Evolutionary conservation across 345 rosid species (phyloP), one percentile per base, ranked within the genome.

Genomic region (Physaria fendleri): DNA sequence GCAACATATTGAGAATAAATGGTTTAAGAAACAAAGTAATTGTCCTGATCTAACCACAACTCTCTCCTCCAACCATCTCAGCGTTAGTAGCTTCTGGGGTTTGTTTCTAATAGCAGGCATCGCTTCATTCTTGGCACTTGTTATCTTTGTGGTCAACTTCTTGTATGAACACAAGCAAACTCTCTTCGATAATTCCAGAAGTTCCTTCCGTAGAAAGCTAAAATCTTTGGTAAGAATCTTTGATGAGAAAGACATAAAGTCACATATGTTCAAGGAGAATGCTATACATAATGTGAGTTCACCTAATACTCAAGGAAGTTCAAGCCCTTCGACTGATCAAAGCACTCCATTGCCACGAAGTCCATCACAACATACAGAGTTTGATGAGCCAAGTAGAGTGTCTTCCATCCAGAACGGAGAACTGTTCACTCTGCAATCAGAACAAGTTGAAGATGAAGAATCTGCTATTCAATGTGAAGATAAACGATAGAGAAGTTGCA

Each of bases 51-150:
- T 30, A 21, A 30, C 3, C 8, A 22, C 53, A 4, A 0, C 33
- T 8, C 64, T 59, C 18, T 62, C 73, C 1, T 62, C 77, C 2
- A 58, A 68, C 25, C 66, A 72, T 30, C 81, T 79, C 8, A 59
- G 63, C 5, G 49, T 77, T 1, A 33, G 66, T 23, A 74, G 73
- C 74, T 82, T 82, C 14, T 73, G 72, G 38, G 87, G 80, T 5
- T 71, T 82, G 2, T 82, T 79, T 56, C 23, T 82, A 61, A 52
- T 82, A 54, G 65, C 74, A 12, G 76, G 71, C 47, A 4, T 56
- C 5, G 71, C 75, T 64, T 52, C 82, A 5, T 20, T 73, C 27
- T 69, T 45, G 37, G 56, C 86, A 3, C 41, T 80, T 62, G 27
- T 74, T 8, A 6, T 73, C 8, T 73, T 56, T 5, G 41, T 58